Evolutionary conservation across 768 basidiomycete species (phyloP).

Genomic region (Trametes sanguinea): DNA sequence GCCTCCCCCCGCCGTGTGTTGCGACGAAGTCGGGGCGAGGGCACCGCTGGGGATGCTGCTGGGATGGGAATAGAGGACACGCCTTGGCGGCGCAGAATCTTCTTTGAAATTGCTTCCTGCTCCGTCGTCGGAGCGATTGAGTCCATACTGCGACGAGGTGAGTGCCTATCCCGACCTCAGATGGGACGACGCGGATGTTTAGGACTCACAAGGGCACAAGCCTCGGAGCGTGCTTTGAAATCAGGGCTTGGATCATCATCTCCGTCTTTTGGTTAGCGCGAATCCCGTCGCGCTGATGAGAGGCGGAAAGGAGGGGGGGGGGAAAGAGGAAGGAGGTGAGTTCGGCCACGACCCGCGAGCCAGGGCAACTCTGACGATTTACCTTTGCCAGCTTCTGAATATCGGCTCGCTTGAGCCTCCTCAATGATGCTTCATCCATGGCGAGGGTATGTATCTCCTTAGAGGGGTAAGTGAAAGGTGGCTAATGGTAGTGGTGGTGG

Average conservation of each 20-base stretch:
- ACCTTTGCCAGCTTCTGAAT: slow-evolving; percentile 5
- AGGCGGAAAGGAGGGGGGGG: neutral
- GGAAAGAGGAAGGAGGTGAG: too few relatives aligned
- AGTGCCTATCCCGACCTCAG: too few relatives aligned
- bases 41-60: too few relatives aligned
- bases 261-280: neutral
- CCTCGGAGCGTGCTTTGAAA: neutral
- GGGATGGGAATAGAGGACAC: neutral
- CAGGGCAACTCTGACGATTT: neutral
- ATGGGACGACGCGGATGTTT: neutral
- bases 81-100: neutral
- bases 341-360: neutral
- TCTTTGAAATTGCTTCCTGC: neutral
- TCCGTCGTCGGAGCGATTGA: neutral
- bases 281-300: neutral
- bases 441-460: neutral
- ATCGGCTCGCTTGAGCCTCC: neutral
- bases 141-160: neutral
- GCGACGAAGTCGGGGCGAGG: neutral
- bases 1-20: neutral
- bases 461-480: neutral
- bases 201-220: neutral
- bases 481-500: neutral
- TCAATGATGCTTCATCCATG: neutral
- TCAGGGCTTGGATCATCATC: neutral